A percentile compares a stretch with the other conserved stretches of the same genome.
These are phyloP conservation scores for Fusarium falciforme DNA, from an alignment of 2,329 filamentous ascomycete species.

Conservation along the genomic window DNA sequence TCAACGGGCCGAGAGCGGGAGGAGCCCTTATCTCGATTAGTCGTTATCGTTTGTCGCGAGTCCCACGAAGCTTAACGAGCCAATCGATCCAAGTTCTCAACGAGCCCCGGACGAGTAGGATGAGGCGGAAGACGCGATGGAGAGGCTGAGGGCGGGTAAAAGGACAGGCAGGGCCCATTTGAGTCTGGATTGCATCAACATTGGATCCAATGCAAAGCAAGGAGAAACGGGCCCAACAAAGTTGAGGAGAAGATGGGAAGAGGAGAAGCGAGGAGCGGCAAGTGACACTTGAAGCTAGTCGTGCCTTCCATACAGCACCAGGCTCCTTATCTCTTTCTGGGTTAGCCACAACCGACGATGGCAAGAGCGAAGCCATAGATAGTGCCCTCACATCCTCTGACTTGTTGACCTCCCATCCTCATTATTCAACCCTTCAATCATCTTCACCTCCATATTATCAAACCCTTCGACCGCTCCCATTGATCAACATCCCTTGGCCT, in stretches of 20 bases:
- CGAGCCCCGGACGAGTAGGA: constrained; percentile 13
- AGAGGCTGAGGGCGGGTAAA: constrained; percentile 21
- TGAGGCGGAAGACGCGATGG: constrained; percentile 2
- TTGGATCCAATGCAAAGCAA: constrained; percentile 12
- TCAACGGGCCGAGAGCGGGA: constrained; percentile 11
- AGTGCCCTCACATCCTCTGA: not conserved
- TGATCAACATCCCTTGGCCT: constrained; percentile 9
- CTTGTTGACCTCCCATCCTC: not conserved
- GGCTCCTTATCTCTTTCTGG: constrained; percentile 30
- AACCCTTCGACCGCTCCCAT: constrained; percentile 9
- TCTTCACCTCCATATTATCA: not conserved
- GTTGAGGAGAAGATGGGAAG: constrained; percentile 23
- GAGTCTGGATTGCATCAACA: constrained; percentile 39
- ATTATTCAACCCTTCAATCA: not conserved
- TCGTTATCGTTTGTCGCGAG: constrained; percentile 13
- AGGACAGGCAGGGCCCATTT: constrained; percentile 31
- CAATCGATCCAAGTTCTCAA: constrained; percentile 26
- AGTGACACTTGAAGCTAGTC: constrained; percentile 15
- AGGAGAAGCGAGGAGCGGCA: constrained; percentile 15
- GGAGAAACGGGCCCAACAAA: constrained; percentile 10
- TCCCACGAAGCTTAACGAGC: constrained; percentile 25
- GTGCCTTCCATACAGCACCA: constrained; percentile 8
- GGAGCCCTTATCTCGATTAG: constrained; percentile 29
- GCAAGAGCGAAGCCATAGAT: constrained; percentile 24
- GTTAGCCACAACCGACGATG: constrained; percentile 24